Conservation (phyloP, 805 yeast species). For the Grigorovia jiainica region DNA sequence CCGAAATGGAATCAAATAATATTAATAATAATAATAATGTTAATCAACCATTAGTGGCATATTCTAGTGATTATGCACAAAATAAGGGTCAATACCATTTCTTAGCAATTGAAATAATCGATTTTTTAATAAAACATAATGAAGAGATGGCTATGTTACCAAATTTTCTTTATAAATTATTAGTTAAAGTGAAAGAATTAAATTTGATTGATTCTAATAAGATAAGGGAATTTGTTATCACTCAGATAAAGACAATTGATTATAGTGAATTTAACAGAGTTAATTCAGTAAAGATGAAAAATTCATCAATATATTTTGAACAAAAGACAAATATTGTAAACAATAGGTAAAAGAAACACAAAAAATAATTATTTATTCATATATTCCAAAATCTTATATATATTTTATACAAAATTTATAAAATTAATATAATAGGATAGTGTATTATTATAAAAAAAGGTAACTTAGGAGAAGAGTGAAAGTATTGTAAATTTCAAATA, state of each 20-base stretch:
- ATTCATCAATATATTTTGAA: slow-evolving; percentile 17
- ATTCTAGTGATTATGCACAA: slow-evolving; percentile 32
- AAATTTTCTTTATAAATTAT: slow-evolving; percentile 42
- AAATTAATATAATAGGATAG: too few species aligned
- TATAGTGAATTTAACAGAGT: slow-evolving; percentile 21
- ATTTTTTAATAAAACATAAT: slow-evolving; percentile 70
- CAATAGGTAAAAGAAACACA: neutral
- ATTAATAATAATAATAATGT: slow-evolving; percentile 3
- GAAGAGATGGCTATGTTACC: slow-evolving; percentile 78
- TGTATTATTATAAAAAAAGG: too few species aligned
- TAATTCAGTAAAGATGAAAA: slow-evolving; percentile 17
- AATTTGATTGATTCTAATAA: slow-evolving; percentile 9
- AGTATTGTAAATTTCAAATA: too few species aligned
- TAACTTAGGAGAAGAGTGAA: too few species aligned
- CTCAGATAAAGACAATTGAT: slow-evolving; percentile 13
- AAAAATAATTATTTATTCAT: too few species aligned
- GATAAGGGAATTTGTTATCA: slow-evolving; percentile 12
- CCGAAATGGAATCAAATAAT: slow-evolving; percentile 2
- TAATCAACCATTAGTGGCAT: slow-evolving; percentile 23
- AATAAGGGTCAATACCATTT: slow-evolving; percentile 64
- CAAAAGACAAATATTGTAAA: slow-evolving; percentile 9
- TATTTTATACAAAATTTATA: too few species aligned
- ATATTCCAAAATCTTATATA: too few species aligned
- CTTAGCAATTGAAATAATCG: slow-evolving; percentile 83
- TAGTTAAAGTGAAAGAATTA: slow-evolving; percentile 27